Evolutionary conservation across 1,139 yeast genomes (phyloP).

Genomic region (Zygoascus sp.): DNA sequence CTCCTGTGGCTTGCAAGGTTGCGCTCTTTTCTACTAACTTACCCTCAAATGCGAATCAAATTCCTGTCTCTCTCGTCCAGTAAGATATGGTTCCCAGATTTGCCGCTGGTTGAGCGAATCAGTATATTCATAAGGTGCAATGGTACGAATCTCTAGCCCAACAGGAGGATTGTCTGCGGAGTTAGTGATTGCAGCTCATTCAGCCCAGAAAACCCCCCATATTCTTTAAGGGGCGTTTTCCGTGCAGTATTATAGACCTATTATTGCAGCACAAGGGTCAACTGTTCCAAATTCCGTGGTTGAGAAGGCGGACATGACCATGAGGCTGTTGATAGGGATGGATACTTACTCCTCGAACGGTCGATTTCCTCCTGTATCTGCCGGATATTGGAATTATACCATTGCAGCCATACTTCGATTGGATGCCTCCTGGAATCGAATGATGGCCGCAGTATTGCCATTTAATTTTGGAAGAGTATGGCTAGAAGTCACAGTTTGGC

Average conservation of each 20-base stretch:
- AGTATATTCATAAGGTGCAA: constrained; percentile 33
- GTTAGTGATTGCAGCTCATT: background rate
- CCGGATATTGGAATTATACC: constrained; percentile 28
- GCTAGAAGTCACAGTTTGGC: background rate
- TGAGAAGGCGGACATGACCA: too few species aligned
- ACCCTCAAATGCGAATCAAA: constrained; percentile 32
- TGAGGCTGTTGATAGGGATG: too few species aligned
- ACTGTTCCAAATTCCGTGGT: too few species aligned
- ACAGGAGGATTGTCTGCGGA: constrained; percentile 10
- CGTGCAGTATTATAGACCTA: too few species aligned
- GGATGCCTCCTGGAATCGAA: constrained; percentile 32
- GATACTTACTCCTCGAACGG: constrained; percentile 13
- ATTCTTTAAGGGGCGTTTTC: too few species aligned
- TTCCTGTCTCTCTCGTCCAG: constrained; percentile 32
- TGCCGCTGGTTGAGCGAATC: constrained; percentile 34
- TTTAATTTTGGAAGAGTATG: background rate
- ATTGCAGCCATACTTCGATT: constrained; percentile 34
- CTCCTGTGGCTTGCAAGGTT: too few species aligned
- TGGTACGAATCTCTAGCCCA: constrained; percentile 21
- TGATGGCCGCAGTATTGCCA: constrained; percentile 22
- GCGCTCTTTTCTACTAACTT: constrained; percentile 17
- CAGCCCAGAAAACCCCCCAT: too few species aligned
- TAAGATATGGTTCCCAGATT: constrained; percentile 33
- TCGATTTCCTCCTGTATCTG: constrained; percentile 20
- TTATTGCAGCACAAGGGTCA: too few species aligned